These are phyloP conservation scores for Dictyostelium intermedium DNA, from an alignment of 78 protist genomes.

Conservation along the genomic window DNA sequence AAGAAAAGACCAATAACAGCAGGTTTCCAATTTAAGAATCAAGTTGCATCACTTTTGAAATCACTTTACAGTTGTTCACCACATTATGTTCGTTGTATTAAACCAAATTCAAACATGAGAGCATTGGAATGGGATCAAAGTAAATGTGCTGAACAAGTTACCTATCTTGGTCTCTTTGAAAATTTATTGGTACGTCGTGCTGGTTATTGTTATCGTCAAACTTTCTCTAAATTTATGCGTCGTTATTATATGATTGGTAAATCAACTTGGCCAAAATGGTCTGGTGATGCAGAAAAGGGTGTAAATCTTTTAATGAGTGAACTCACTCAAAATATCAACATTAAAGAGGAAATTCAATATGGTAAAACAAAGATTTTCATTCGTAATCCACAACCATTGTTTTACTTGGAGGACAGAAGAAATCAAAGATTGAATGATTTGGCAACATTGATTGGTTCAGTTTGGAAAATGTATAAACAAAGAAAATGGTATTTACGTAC, in stretches of 20 bases:
- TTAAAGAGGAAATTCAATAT: slow-evolving; percentile 39
- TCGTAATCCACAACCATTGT: slow-evolving; percentile 74
- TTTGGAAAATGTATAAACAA: slow-evolving; percentile 60
- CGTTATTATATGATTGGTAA: slow-evolving; percentile 85
- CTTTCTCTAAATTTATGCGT: slow-evolving; percentile 85
- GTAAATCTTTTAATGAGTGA: slow-evolving; percentile 16
- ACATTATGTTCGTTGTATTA: slow-evolving; percentile 79
- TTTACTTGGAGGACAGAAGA: slow-evolving; percentile 45
- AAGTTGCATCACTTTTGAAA: slow-evolving; percentile 65
- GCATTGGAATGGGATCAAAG: slow-evolving; percentile 60
- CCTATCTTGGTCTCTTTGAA: slow-evolving; percentile 92
- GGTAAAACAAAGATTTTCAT: slow-evolving; percentile 74
- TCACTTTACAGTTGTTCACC: slow-evolving; percentile 69
- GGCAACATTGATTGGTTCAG: slow-evolving; percentile 40
- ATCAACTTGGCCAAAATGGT: slow-evolving; percentile 84
- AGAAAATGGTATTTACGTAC: slow-evolving; percentile 42
- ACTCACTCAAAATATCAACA: background rate
- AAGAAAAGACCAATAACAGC: slow-evolving; percentile 88
- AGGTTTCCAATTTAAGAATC: slow-evolving; percentile 82
- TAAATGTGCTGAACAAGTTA: slow-evolving; percentile 62
- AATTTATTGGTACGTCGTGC: slow-evolving; percentile 92
- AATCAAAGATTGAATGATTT: background rate
- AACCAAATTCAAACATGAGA: slow-evolving; percentile 73
- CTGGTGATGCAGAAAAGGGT: slow-evolving; percentile 61
- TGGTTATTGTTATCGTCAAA: slow-evolving; percentile 91